Conservation (phyloP, 306 rosid genomes). For the Begonia masoniana region DNA sequence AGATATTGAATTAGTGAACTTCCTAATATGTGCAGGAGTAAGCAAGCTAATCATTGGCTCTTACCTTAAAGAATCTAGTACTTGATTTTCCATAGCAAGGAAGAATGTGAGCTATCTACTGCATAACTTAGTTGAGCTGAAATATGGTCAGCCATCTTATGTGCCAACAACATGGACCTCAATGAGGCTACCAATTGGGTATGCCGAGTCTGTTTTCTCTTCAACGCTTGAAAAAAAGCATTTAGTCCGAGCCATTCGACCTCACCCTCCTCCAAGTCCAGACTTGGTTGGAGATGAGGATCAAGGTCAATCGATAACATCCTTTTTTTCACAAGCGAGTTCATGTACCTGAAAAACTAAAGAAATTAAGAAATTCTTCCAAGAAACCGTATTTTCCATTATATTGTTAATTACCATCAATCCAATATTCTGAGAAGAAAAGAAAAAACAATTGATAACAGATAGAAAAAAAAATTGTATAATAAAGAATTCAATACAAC, state of each 20-base stretch:
- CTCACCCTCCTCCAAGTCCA: conserved; percentile 38
- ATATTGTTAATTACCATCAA: too few species aligned
- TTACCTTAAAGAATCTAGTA: conserved; percentile 20
- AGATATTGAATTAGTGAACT: too few species aligned
- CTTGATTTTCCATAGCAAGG: conserved; percentile 63
- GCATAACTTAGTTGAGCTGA: conserved; percentile 52
- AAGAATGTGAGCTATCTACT: conserved; percentile 44
- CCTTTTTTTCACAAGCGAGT: conserved; percentile 45
- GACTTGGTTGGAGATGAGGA: conserved; percentile 33
- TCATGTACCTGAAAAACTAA: conserved; percentile 41
- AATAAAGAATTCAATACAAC: too few species aligned
- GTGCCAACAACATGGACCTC: conserved; percentile 29
- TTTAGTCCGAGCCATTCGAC: conserved; percentile 80
- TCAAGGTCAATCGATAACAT: conserved; percentile 25
- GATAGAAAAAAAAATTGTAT: too few species aligned
- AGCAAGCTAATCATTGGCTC: too few species aligned
- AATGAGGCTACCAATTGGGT: conserved; percentile 34
- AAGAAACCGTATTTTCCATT: background rate
- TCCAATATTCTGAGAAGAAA: too few species aligned
- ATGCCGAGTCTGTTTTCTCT: conserved; percentile 60
- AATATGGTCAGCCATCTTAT: conserved; percentile 16
- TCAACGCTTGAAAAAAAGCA: conserved; percentile 58
- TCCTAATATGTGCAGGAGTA: too few species aligned
- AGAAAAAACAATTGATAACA: too few species aligned
- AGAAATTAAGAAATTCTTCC: too few species aligned